Conservation (phyloP, 2,329 filamentous ascomycete genomes). For the Fusarium sp. region DNA sequence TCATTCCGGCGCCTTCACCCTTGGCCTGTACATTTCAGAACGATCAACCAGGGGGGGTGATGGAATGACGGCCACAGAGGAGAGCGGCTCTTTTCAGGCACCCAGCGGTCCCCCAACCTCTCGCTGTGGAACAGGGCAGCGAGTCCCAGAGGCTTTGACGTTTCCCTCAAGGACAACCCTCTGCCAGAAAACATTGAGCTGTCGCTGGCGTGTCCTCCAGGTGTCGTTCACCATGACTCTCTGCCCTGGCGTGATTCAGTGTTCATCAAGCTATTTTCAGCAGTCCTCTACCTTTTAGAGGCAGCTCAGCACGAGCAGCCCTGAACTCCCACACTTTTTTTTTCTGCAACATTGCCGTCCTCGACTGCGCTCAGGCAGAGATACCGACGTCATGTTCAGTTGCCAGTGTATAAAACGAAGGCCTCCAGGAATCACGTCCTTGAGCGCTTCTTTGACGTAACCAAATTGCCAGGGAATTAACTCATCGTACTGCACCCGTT, state of each 20-base stretch:
- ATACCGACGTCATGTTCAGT: not conserved
- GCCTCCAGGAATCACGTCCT: not conserved
- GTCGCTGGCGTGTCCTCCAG: not conserved
- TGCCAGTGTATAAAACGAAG: not conserved
- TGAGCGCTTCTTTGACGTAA: not conserved
- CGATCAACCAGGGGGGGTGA: slow-evolving; percentile 29
- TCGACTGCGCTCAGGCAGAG: not conserved
- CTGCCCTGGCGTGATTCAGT: not conserved
- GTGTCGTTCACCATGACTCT: not conserved
- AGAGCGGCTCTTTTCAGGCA: slow-evolving; percentile 28
- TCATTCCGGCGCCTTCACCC: slow-evolving; percentile 45
- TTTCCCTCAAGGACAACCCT: not conserved
- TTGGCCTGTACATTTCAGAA: slow-evolving; percentile 44
- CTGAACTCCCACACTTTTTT: not conserved
- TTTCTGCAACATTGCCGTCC: slow-evolving; percentile 9
- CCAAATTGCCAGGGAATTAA: not conserved
- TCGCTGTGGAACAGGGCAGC: slow-evolving; percentile 21
- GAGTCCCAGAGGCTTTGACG: not conserved
- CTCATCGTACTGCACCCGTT: not conserved
- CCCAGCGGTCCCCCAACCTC: slow-evolving; percentile 22
- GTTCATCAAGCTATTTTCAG: not conserved
- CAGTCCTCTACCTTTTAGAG: not conserved
- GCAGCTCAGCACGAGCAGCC: not conserved
- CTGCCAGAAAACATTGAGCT: not conserved
- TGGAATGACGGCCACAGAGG: slow-evolving; percentile 27